Evolutionary conservation across 2,329 filamentous ascomycete species (phyloP).

Genomic region (Exserohilum turcica): DNA sequence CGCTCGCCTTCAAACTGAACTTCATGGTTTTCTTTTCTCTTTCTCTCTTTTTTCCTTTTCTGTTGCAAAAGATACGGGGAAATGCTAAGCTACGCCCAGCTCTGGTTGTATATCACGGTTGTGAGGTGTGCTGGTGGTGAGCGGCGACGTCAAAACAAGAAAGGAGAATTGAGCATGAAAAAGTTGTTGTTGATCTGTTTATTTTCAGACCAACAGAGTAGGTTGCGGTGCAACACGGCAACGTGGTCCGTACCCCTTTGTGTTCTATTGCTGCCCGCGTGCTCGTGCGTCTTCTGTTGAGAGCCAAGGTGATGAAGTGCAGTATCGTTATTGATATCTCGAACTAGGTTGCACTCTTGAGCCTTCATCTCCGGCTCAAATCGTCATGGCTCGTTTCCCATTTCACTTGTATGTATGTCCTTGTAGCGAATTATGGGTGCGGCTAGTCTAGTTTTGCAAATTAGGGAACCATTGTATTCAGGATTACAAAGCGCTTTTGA

Average conservation of each 20-base stretch:
- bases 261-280: neutral
- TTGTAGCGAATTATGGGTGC: too few species aligned
- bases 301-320: neutral
- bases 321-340: neutral
- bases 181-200: too few species aligned
- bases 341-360: neutral
- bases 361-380: neutral
- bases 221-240: too few species aligned
- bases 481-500: neutral
- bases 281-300: neutral
- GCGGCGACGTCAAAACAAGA: too few species aligned
- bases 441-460: neutral
- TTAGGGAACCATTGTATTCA: neutral
- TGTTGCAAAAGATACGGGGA: neutral
- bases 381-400: neutral
- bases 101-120: too few species aligned
- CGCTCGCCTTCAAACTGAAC: constrained; percentile 2
- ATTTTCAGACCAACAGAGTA: too few species aligned
- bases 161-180: too few species aligned
- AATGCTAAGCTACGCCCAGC: neutral
- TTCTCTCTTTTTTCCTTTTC: too few species aligned
- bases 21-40: neutral
- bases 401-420: too few species aligned
- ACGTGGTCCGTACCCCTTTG: neutral
- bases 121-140: too few species aligned